These are phyloP conservation scores for Rhynchosporium graminicola DNA, from an alignment of 2,329 filamentous ascomycete genomes.

Conservation along the genomic window DNA sequence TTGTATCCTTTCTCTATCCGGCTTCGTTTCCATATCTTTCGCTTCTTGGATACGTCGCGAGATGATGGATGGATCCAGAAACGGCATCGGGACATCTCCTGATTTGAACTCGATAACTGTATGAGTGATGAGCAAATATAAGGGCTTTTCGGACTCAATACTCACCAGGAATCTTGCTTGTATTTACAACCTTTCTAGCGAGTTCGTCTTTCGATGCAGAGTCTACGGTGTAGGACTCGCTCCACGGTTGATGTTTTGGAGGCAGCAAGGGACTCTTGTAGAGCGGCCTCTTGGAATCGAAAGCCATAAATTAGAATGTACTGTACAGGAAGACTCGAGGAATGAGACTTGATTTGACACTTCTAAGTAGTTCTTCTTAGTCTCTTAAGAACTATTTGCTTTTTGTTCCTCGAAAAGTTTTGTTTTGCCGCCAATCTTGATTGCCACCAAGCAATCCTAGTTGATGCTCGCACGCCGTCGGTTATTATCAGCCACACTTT, in stretches of 20 bases:
- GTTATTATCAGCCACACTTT: constrained; percentile 5
- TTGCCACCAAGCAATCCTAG: background rate
- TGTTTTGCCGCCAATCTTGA: too few species aligned
- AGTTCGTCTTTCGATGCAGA: constrained; percentile 30
- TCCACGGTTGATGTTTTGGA: constrained; percentile 19
- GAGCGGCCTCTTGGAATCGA: constrained; percentile 20
- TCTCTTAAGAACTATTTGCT: too few species aligned
- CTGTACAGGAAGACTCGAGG: background rate
- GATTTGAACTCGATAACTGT: constrained; percentile 33
- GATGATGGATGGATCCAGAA: constrained; percentile 35
- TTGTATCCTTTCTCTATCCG: constrained; percentile 20
- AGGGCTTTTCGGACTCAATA: background rate
- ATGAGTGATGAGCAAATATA: background rate
- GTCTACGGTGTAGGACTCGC: constrained; percentile 29
- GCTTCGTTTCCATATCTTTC: constrained; percentile 24
- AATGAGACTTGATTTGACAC: too few species aligned
- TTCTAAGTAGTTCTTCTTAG: too few species aligned
- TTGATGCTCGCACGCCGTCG: constrained; percentile 1
- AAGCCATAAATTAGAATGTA: background rate
- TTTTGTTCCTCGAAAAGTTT: too few species aligned
- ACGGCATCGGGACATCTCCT: constrained; percentile 32
- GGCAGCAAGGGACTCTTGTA: constrained; percentile 29
- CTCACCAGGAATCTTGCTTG: constrained; percentile 20
- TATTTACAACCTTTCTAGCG: constrained; percentile 8
- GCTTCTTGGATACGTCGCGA: constrained; percentile 26